These are phyloP conservation scores for Stropharia rugosoannulata DNA, from an alignment of 768 basidiomycete genomes.

Conservation along the genomic window DNA sequence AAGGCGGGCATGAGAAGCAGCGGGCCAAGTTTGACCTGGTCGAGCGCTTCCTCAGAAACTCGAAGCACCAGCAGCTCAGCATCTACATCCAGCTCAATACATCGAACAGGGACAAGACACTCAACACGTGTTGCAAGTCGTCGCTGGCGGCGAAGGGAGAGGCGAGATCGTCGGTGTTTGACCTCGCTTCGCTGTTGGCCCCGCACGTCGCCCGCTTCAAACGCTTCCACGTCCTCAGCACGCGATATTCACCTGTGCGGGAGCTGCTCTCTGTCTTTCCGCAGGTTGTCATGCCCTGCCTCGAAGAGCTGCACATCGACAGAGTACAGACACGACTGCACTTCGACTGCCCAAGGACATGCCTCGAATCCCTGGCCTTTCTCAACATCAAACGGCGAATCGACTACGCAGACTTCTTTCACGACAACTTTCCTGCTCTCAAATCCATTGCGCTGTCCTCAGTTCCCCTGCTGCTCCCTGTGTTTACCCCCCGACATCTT, in stretches of 20 bases:
- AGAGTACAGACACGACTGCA: conserved; percentile 3
- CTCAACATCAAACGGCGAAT: conserved; percentile 2
- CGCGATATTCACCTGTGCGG: conserved; percentile 1
- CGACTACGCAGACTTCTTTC: neutral
- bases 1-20: neutral
- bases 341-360: conserved; percentile 5
- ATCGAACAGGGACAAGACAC: conserved; percentile 5
- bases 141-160: neutral
- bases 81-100: conserved; percentile 5
- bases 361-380: conserved; percentile 3
- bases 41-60: neutral
- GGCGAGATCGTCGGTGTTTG: neutral
- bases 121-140: neutral
- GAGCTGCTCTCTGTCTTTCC: conserved; percentile 1
- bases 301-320: conserved; percentile 6
- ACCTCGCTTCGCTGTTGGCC: neutral
- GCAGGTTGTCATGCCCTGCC: conserved; percentile 3
- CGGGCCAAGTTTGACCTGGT: neutral
- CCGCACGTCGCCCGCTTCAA: conserved; percentile 1
- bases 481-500: neutral
- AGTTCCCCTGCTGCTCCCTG: neutral
- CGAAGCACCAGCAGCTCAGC: neutral
- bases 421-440: conserved; percentile 2
- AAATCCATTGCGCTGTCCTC: conserved; percentile 4
- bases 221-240: conserved; percentile 4